Percentiles rank a stretch among this genome's conserved stretches.
Conservation (phyloP, 805 yeast genomes). For the Ogataea dorogensis region DNA sequence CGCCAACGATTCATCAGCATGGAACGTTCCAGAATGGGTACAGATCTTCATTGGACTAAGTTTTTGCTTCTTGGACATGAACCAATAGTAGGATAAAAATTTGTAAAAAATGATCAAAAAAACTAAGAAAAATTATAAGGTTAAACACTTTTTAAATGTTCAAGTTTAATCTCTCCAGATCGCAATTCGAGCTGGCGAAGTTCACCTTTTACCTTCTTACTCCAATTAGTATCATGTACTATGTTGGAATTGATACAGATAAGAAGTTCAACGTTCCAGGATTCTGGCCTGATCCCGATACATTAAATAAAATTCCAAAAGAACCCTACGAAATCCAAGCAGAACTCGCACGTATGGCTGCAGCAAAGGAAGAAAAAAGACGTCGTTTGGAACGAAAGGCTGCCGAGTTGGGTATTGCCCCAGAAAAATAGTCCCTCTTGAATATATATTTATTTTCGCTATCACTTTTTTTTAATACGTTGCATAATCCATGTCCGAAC, state of each 20-base stretch:
- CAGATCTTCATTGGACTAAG: constrained; percentile 55
- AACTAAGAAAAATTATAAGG: neutral
- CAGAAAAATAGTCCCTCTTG: constrained; percentile 40
- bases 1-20: constrained; percentile 95
- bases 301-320: constrained; percentile 87
- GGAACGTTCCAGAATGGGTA: constrained; percentile 92
- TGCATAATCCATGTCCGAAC: constrained; percentile 10
- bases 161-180: constrained; percentile 38
- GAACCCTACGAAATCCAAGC: constrained; percentile 90
- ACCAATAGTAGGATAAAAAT: constrained; percentile 9
- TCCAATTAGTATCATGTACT: constrained; percentile 91
- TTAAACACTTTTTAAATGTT: constrained; percentile 1
- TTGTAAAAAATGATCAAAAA: constrained; percentile 8
- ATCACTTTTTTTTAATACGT: constrained; percentile 5
- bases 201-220: constrained; percentile 82
- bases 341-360: constrained; percentile 82
- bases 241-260: constrained; percentile 88
- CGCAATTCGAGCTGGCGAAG: constrained; percentile 57
- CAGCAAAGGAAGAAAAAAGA: constrained; percentile 72
- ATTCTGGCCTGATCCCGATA: constrained; percentile 95
- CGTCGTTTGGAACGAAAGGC: constrained; percentile 71
- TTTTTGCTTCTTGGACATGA: constrained; percentile 27
- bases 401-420: constrained; percentile 60
- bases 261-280: constrained; percentile 87
- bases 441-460: constrained; percentile 5